Percentiles rank a stretch among this genome's conserved stretches.
phyloP scores from a whole-genome alignment of 129 eudicot genomes.

The Flaveria trinervia region DNA sequence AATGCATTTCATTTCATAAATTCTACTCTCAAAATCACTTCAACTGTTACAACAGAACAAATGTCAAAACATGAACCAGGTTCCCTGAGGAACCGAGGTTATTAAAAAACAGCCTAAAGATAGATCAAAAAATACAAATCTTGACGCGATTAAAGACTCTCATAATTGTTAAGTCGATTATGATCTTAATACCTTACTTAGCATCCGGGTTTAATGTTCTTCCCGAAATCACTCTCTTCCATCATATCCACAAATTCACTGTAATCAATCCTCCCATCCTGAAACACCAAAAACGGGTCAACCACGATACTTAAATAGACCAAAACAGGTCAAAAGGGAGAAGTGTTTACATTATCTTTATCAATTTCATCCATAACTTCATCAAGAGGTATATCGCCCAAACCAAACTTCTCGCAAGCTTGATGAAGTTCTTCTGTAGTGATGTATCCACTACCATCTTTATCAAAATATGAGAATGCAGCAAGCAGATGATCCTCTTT shows the following conservation, averaged over 20 bases:
- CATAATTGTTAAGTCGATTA: background rate
- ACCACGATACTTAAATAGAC: background rate
- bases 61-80: background rate
- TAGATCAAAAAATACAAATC: background rate
- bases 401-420: conserved; percentile 12
- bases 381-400: conserved; percentile 12
- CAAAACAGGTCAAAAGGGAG: background rate
- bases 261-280: conserved; percentile 17
- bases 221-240: conserved; percentile 18
- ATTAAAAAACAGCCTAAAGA: background rate
- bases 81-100: background rate
- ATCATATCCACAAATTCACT: conserved; percentile 20
- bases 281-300: background rate
- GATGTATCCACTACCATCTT: conserved; percentile 21
- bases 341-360: conserved; percentile 1
- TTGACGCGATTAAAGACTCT: background rate
- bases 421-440: conserved; percentile 19
- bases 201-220: conserved; percentile 14
- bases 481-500: conserved; percentile 21
- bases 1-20: too few relatives aligned
- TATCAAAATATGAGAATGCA: conserved; percentile 14
- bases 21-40: too few relatives aligned
- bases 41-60: too few relatives aligned
- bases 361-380: conserved; percentile 17
- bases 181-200: background rate